Evolutionary conservation across 1,284 basidiomycete genomes (phyloP).

Genomic region (Boletus subluridellus): DNA sequence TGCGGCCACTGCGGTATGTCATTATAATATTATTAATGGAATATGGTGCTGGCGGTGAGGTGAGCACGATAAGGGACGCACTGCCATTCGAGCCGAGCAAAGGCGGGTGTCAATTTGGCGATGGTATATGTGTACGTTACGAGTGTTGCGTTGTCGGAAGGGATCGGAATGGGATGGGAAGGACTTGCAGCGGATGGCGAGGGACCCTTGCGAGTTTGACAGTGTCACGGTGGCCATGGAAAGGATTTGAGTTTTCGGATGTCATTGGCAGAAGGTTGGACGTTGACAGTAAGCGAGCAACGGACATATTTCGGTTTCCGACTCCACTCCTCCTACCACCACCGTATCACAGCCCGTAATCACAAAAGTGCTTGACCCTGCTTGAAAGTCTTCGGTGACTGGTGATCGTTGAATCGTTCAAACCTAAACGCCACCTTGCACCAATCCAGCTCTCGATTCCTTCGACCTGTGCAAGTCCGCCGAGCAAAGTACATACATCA

Average conservation of each 20-base stretch:
- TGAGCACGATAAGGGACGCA: neutral
- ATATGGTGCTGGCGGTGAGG: too few relatives aligned
- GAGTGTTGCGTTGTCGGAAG: neutral
- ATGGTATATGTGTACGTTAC: neutral
- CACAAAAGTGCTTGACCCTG: neutral
- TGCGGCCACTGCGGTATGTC: too few relatives aligned
- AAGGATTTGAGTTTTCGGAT: neutral
- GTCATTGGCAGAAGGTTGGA: neutral
- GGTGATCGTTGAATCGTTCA: neutral
- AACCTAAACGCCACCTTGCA: neutral
- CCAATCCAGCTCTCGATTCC: neutral
- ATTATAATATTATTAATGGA: too few relatives aligned
- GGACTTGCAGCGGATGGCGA: conserved; percentile 59
- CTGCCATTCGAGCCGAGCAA: neutral
- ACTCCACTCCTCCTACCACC: neutral
- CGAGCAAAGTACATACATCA: neutral
- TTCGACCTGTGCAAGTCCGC: too few relatives aligned
- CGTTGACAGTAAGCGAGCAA: neutral
- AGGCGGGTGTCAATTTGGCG: neutral
- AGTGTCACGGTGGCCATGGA: conserved; percentile 52
- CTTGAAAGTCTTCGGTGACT: neutral
- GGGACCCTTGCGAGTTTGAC: conserved; percentile 55
- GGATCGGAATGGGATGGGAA: neutral
- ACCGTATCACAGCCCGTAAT: neutral
- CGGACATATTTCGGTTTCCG: neutral